Base-by-base conservation (phyloP, 805 yeast genomes). In the Komagataella mondaviorum region DNA sequence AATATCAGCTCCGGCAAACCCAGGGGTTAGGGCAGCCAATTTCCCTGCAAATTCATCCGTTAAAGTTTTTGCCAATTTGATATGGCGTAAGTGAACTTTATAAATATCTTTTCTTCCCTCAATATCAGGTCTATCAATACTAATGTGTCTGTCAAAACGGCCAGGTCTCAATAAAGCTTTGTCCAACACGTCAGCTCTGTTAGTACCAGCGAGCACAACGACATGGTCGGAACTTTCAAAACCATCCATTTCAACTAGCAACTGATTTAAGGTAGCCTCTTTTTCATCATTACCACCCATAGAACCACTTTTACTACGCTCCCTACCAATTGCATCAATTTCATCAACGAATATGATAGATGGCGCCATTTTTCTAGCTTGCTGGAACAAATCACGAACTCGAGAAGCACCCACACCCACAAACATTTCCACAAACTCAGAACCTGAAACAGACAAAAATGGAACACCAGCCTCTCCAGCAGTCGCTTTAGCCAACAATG, bases 391-490 rank as follows among this genome's bases (percentile, higher is more conserved):
- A 63, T 90, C 96, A 65, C 97, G 85, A 46, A 89, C 97, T 66
- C 97, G 77, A 3, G 91, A 83, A 3, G 96, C 96, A 70, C 96
- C 96, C 23, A 89, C 96, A 69, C 96, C 96, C 18, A 87, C 95
- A 72, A 87, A 89, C 96, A 89, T 89, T 66, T 89, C 96, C n/a
- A 88, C 95, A 58, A 89, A 89, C 64, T 89, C 96, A 12, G 96
- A 88, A 59, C 96, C 96, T 1, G 95, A 85, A 6, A 89, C 96
- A 20, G 93, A 83, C 56, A 81, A 81, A 65, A 89, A 89, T 23
- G 97, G 96, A 50, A 89, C 97, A 49, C 88, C 93, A 1, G 96
- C 96, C 65, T 89, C 96, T 59, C 97, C 96, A 2, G 96, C 97
- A 23, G 96, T 89, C 10, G 96, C 96, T 65, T 86, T 88, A 22